Conservation (phyloP, 306 rosid species). For the Prunus armeniaca region DNA sequence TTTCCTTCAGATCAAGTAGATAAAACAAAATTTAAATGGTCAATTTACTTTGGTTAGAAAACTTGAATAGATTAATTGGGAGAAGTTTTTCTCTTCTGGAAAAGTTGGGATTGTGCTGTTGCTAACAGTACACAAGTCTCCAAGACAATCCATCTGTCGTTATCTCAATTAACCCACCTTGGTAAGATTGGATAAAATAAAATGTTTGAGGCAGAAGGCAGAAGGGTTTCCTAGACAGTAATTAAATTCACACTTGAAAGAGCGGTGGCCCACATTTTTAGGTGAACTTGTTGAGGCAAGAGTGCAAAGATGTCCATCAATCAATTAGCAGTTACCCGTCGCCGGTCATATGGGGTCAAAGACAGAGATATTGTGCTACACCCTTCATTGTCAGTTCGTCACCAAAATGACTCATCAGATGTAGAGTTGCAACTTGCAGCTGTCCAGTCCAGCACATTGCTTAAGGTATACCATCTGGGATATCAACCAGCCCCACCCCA, state of each 20-base stretch:
- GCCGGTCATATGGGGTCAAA: constrained; percentile 2
- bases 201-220: not conserved
- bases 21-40: not conserved
- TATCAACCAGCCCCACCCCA: not conserved
- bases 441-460: constrained; percentile 31
- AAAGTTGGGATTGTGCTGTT: not conserved
- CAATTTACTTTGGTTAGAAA: not conserved
- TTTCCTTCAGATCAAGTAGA: no score
- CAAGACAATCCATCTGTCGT: not conserved
- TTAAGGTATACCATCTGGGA: no score
- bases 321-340: constrained; percentile 23
- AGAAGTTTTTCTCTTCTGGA: no score
- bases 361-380: constrained; percentile 32
- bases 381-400: constrained; percentile 28
- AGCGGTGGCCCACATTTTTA: constrained; percentile 29
- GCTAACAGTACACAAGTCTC: not conserved
- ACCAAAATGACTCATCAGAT: constrained; percentile 24
- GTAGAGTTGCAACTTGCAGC: constrained; percentile 15
- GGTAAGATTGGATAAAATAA: not conserved
- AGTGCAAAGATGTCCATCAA: constrained; percentile 25
- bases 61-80: no score
- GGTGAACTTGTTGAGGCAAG: constrained; percentile 22
- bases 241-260: constrained; percentile 1
- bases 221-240: not conserved
- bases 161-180: not conserved